These are phyloP conservation scores for Podospora sp. DNA, from an alignment of 495 filamentous ascomycete genomes.

Conservation along the genomic window DNA sequence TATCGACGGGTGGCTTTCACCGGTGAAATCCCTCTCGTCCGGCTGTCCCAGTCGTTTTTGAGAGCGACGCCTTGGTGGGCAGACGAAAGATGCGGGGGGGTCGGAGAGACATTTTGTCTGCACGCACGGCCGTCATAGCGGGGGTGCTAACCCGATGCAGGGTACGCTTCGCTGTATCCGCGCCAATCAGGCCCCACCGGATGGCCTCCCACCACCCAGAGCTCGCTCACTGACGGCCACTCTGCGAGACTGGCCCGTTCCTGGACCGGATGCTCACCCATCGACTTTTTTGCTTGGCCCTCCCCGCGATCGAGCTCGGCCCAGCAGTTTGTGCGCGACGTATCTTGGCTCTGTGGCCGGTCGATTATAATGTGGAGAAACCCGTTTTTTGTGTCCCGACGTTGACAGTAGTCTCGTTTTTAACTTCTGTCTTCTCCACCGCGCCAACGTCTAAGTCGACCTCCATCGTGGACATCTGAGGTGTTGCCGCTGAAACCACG, in stretches of 20 bases:
- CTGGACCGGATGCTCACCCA: not conserved
- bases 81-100: no score
- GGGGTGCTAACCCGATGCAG: not conserved
- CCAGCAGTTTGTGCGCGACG: not conserved
- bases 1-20: no score
- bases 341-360: no score
- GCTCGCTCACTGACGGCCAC: no score
- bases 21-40: no score
- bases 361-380: not conserved
- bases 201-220: no score
- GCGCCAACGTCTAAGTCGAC: no score
- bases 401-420: no score
- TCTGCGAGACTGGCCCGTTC: no score
- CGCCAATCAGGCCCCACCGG: not conserved
- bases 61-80: not conserved
- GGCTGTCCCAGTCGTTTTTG: not conserved
- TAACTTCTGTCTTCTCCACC: not conserved
- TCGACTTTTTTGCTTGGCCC: not conserved
- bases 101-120: not conserved
- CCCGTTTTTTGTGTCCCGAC: not conserved
- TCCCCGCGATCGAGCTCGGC: not conserved
- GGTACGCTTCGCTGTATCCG: not conserved
- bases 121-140: slow-evolving; percentile 3
- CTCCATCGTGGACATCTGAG: not conserved
- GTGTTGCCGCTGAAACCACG: not conserved